Evolutionary conservation across 768 basidiomycete species (phyloP), one percentile per base, ranked within the genome.

Genomic region (Boletus sp.): DNA sequence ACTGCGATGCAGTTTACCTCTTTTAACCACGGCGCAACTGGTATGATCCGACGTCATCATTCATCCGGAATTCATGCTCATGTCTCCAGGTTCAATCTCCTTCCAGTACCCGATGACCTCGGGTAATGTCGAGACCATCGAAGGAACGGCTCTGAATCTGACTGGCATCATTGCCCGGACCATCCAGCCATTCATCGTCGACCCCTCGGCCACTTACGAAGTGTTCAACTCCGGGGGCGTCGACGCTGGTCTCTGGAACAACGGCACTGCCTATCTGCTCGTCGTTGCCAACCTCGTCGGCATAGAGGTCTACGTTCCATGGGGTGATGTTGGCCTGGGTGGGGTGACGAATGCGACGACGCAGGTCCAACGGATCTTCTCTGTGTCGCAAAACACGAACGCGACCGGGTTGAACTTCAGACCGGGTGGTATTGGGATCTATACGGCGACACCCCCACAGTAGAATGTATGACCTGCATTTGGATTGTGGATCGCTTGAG

Each of bases 91-190:
- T 13, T 63, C 61, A 19, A 67, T 68, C 0, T 72, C 69, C 6
- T 70, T 56, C 54, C 55, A 61, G 47, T 70, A 58, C 27, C 70
- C 69, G 5, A 64, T 64, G 9, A 56, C 58, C 7, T 57, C 64
- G 4, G 60, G 61, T 21, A 55, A 50, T 21, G 47, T 10, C n/a
- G 54, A 53, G 10, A 70, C 65, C 9, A 68, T 71, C 39, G 66
- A 64, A 35, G 59, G 59, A 0, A 66, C 58, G 1, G 64, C 62
- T 1, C 1, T 5, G 0, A 38, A n/a, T 11, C 6, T 68, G 10
- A 66, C 37, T 0, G 4, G 0, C 6, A 0, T 66, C 47, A 6
- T 66, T 30, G 7, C 38, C 0, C 1, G 55, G 1, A 5, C 7
- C 5, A 23, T 72, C 39, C 60, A 61, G 38, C 59, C 68, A 2